Evolutionary conservation across 1,284 basidiomycete genomes (phyloP), one percentile per base, ranked within the genome.

Genomic region (Psilocybe mexicana): DNA sequence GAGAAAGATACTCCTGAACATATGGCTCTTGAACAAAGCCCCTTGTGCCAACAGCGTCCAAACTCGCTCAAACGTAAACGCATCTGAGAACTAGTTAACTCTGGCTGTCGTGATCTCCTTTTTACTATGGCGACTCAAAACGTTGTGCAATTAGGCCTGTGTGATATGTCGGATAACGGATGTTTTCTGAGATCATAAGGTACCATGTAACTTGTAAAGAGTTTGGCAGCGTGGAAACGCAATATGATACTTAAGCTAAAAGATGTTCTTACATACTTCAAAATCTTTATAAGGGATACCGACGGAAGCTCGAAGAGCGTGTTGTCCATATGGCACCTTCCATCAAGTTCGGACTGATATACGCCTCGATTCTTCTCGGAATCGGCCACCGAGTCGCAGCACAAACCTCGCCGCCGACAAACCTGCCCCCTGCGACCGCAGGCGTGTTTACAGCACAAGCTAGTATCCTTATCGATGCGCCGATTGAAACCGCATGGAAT

Each of bases 1-100:
- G 91, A 93, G 72, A 72, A 77, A 43, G 91, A 93, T 65, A 84
- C 86, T 6, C 57, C 75, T 1, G 90, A 92, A 71, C 90, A 92
- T 67, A 58, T 63, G 25, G 69, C 71, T 18, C 70, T 92, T 40
- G 87, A 89, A 70, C 72, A 74, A 38, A 75, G 81, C 3, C 63
- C 77, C 52, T 69, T 88, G 8, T 87, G 81, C 64, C 61, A 62
- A 25, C 64, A 67, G 36, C 69, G 65, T 56, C 62, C 65, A 28
- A 74, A 71, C 51, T 54, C 63, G 8, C 66, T 81, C 61, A 81
- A 81, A 66, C 69, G 80, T 55, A 81, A 82, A 62, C 72, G 75
- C 23, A 66, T 55, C 35, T 65, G 44, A 65, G 18, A 18, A 18
- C 18, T 18, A 18, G 18, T 18, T 18, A 18, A 18, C 18, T 33